phyloP scores from a whole-genome alignment of 441 rosid genomes.

The Metrosideros polymorpha region DNA sequence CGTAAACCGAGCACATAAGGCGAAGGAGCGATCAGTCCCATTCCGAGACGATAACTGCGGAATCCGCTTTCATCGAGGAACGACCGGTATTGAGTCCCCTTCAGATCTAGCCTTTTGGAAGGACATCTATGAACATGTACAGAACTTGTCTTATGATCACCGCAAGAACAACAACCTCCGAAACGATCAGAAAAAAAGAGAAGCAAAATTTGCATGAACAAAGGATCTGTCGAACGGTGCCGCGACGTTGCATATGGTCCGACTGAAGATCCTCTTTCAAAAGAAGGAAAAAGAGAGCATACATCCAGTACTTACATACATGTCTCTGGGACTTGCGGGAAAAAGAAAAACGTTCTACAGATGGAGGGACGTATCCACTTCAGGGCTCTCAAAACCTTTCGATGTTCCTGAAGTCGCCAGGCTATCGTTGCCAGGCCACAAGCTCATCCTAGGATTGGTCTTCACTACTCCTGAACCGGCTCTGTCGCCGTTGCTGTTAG shows the following conservation, averaged over 20 bases:
- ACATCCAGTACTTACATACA: not conserved
- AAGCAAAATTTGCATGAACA: not conserved
- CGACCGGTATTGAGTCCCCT: not conserved
- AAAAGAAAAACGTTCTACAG: not conserved
- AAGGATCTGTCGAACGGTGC: not conserved
- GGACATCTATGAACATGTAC: not conserved
- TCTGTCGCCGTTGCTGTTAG: not conserved
- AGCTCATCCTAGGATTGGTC: not conserved
- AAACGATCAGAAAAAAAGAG: not conserved
- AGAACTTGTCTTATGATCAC: not conserved
- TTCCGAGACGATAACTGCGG: not conserved
- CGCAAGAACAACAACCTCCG: not conserved
- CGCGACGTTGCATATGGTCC: not conserved
- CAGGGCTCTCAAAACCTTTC: not conserved
- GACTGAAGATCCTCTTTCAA: not conserved
- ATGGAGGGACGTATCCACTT: not conserved
- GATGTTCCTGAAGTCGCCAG: not conserved
- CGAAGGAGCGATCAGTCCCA: not conserved
- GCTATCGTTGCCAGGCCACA: not conserved
- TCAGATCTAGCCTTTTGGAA: not conserved
- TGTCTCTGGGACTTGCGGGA: not conserved
- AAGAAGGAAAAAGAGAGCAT: not conserved
- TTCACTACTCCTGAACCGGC: not conserved
- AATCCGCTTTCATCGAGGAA: not conserved
- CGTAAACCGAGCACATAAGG: not conserved